Percentiles rank a stretch among this genome's conserved stretches.
These are phyloP conservation scores for Akanthomyces muscarius DNA, from an alignment of 2,329 filamentous ascomycete species.

Conservation along the genomic window DNA sequence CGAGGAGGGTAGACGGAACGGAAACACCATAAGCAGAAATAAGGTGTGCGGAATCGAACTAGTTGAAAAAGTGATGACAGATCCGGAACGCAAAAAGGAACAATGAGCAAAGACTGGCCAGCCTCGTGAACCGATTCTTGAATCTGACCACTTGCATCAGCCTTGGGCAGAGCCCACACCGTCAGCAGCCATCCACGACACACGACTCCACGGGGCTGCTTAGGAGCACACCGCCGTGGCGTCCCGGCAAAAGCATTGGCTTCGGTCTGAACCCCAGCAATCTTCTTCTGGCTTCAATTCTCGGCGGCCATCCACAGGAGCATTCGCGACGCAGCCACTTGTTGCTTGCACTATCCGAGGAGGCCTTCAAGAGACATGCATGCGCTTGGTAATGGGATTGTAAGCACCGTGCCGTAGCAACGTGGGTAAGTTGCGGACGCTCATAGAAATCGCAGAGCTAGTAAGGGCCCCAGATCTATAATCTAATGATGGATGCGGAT, in stretches of 20 bases:
- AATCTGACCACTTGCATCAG: not conserved
- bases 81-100: not conserved
- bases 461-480: not conserved
- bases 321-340: not conserved
- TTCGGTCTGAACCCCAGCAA: not conserved
- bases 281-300: not conserved
- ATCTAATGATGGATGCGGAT: too few relatives aligned
- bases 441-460: not conserved
- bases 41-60: slow-evolving; percentile 2
- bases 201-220: slow-evolving; percentile 3
- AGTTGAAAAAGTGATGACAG: not conserved
- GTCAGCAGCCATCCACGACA: slow-evolving; percentile 11
- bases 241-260: not conserved
- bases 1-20: not conserved
- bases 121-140: not conserved
- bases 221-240: not conserved
- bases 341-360: not conserved
- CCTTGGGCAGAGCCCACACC: not conserved
- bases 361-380: not conserved
- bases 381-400: not conserved
- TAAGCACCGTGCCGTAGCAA: not conserved
- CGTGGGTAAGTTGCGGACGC: not conserved
- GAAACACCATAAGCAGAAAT: not conserved
- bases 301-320: not conserved
- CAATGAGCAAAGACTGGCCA: not conserved